Percentiles rank a stretch among this genome's conserved stretches.
phyloP scores from a whole-genome alignment of 2,329 filamentous ascomycete genomes.

The Chaetoscypha palmicola region DNA sequence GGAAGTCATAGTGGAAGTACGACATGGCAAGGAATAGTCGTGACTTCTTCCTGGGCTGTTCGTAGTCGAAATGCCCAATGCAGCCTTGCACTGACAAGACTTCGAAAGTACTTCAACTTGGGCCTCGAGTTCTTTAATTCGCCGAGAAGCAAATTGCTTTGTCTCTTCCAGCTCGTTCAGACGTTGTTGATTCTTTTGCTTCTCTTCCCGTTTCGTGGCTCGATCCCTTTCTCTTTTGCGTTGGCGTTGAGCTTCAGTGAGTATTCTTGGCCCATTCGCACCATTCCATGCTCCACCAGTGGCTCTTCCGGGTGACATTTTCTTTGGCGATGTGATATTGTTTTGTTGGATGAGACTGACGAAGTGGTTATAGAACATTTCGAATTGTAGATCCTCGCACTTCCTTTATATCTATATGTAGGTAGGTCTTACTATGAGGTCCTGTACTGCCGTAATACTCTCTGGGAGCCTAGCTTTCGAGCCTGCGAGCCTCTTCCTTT shows the following conservation, averaged over 20 bases:
- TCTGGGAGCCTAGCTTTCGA: background rate
- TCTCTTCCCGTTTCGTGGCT: constrained; percentile 10
- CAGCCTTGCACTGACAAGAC: constrained; percentile 3
- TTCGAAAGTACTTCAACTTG: constrained; percentile 6
- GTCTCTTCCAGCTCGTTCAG: constrained; percentile 9
- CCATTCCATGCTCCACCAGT: constrained; percentile 10
- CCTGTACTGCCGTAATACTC: constrained; percentile 1
- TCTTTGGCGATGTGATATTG: background rate
- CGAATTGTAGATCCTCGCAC: background rate
- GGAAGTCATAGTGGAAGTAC: background rate
- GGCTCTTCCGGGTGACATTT: constrained; percentile 4
- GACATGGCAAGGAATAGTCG: background rate
- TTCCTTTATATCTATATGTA: background rate
- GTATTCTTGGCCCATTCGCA: constrained; percentile 11
- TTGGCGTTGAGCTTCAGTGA: constrained; percentile 11
- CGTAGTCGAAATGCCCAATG: background rate
- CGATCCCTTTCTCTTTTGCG: constrained; percentile 11
- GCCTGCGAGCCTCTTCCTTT: constrained; percentile 2
- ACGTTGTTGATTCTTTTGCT: constrained; percentile 7
- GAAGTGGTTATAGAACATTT: background rate
- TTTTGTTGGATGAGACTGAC: background rate
- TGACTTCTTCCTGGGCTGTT: background rate
- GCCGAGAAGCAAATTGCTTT: constrained; percentile 1
- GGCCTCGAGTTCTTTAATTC: constrained; percentile 11
- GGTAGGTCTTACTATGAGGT: background rate